Percentiles rank a stretch among this genome's conserved stretches.
These are phyloP conservation scores for Penstemon davidsonii DNA, from an alignment of 257 asterid species.

Conservation along the genomic window DNA sequence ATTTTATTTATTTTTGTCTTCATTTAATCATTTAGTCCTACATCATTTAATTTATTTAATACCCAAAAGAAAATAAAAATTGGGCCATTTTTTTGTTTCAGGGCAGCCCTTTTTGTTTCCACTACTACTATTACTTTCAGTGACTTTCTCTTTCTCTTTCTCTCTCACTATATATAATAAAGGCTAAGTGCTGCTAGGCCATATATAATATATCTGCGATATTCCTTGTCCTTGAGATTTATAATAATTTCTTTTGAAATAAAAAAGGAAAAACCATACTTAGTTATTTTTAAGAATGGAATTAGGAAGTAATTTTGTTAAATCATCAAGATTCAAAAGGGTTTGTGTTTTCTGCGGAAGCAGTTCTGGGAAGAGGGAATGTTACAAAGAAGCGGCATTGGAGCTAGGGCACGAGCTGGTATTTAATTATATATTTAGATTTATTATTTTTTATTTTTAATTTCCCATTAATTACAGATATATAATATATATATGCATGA, in stretches of 20 bases:
- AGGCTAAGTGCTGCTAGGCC: background rate
- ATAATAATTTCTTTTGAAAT: background rate
- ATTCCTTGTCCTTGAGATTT: too few relatives aligned
- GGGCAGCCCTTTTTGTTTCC: background rate
- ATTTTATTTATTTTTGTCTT: slow-evolving; percentile 21
- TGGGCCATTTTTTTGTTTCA: background rate
- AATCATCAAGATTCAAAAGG: slow-evolving; percentile 47
- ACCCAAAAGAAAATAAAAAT: too few relatives aligned
- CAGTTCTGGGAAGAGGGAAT: slow-evolving; percentile 67
- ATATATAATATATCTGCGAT: too few relatives aligned
- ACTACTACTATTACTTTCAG: background rate
- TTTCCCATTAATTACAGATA: too few relatives aligned
- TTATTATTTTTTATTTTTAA: background rate
- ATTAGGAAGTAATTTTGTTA: too few relatives aligned
- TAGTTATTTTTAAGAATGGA: too few relatives aligned
- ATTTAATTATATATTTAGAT: background rate
- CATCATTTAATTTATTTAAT: too few relatives aligned
- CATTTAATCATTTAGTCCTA: slow-evolving; percentile 14
- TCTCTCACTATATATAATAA: background rate
- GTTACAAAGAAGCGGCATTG: slow-evolving; percentile 62
- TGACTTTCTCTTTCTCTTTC: too few relatives aligned
- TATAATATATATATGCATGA: slow-evolving; percentile 22
- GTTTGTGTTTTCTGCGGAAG: slow-evolving; percentile 80
- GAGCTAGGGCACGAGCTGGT: slow-evolving; percentile 72
- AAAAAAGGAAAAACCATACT: slow-evolving; percentile 9